Evolutionary conservation across 805 yeast genomes (phyloP), one percentile per base, ranked within the genome.

Genomic region (Candida ortonii): DNA sequence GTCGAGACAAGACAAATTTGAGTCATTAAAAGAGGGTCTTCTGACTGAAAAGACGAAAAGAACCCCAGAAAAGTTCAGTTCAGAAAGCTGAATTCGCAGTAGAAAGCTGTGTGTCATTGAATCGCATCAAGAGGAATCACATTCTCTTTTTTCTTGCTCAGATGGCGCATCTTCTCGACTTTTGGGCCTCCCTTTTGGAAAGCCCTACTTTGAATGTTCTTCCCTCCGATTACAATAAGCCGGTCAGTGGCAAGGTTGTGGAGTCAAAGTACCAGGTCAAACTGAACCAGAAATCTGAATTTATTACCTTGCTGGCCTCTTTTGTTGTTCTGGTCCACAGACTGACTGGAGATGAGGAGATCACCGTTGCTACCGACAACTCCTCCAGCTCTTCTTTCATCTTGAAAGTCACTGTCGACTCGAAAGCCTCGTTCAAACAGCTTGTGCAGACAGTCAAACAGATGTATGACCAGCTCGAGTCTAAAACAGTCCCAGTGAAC

Each of bases 311-410:
- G 0, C 66, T 86, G 42, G 66, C 95, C 12, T 74, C 74, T 1
- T 84, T 80, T 62, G 76, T 82, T 16, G 76, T 82, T 1, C 68
- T 90, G 38, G 70, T 86, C 23, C 81, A 74, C 60, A 71, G 97
- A 53, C 66, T 86, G 29, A 83, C 96, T 2, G 97, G 97, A 16
- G 97, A 90, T 57, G 97, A 90, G 46, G 97, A 90, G 51, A 80
- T 93, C 32, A 80, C 83, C n/a, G 64, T 90, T 41, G 88, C 89
- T n/a, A 78, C 88, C 0, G 78, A 81, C 47, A 59, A 71, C 16
- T 47, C 61, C 3, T 59, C 59, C 5, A 51, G 62, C 25, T 62
- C 65, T 33, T 76, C 76, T 17, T 73, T 79, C 45, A 78, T 85
- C 12, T 55, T 86, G 17, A 71, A 96, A 51, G 64, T 84, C 28